Base-by-base conservation (phyloP, 345 rosid genomes). In the Acer saccharum region DNA sequence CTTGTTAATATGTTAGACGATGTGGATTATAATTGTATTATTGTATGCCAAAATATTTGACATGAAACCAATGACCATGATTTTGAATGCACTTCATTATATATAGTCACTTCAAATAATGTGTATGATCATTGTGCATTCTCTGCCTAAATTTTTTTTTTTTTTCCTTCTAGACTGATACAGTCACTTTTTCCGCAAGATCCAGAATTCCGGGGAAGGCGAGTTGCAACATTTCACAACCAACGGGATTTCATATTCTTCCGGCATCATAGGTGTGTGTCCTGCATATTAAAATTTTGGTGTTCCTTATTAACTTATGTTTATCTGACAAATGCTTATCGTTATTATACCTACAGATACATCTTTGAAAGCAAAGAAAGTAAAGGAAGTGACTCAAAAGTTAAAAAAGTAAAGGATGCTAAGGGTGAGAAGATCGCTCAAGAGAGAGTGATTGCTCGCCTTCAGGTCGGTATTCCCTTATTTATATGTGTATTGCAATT, bases 141-240 rank as follows among this genome's bases (percentile, higher is more conserved):
- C 73, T 73, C 39, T 13, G 52, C n/a, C 78, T 21, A 48, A 77
- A 63, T 68, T 76, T 50, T 48, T 66, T 35, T 63, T 20, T 52
- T 73, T 62, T 61, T 46, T 72, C 79, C 20, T 76, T 65, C 18
- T 74, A 96, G 99, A 72, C 44, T 97, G 64, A 79, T 94, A 62
- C 98, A 89, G 63, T 89, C 99, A 39, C 92, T 94, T 54, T 94
- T 97, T 73, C 98, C 96, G 0, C 99, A 88, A 79, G 88, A 86
- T 69, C 97, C 97, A 32, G 82, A 94, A 75, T 93, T 94, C 76
- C 93, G 86, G 17, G 98, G 98, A 74, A 89, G 98, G 11, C 86
- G 98, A 80, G 98, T 97, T 83, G 96, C 89, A 18, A 97, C 99
- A 14, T 94, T 97, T 58, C 98, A 97, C 82, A 97, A 97, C 85